These are phyloP conservation scores for Gonium pectorale DNA, from an alignment of 139 green algal genomes.

Conservation along the genomic window DNA sequence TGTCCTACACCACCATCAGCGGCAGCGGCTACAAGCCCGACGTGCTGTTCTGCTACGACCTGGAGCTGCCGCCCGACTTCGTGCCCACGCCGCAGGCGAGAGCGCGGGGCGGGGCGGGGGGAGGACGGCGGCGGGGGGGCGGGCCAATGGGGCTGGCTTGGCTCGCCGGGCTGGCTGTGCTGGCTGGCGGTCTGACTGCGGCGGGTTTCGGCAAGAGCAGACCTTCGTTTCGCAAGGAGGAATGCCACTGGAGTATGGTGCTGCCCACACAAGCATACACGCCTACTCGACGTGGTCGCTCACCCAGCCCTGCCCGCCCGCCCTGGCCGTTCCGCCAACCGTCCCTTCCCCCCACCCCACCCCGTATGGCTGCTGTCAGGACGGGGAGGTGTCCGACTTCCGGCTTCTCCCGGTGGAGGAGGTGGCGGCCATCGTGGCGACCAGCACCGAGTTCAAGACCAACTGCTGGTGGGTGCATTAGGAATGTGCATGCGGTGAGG, in stretches of 20 bases:
- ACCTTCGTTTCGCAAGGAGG: no score
- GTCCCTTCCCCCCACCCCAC: background rate
- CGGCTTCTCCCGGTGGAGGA: constrained; percentile 71
- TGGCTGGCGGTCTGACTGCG: no score
- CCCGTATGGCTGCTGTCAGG: background rate
- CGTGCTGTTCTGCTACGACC: constrained; percentile 93
- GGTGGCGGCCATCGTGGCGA: constrained; percentile 69
- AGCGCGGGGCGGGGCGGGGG: background rate
- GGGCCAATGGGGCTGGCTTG: no score
- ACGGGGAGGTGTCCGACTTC: constrained; percentile 88
- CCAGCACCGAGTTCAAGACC: constrained; percentile 90
- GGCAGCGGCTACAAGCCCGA: constrained; percentile 86
- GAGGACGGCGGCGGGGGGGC: background rate
- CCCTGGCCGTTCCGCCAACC: background rate
- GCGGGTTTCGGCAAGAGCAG: no score
- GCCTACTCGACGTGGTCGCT: no score
- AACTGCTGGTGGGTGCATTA: constrained; percentile 87
- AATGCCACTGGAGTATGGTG: no score
- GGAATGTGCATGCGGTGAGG: no score
- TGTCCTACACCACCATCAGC: constrained; percentile 71
- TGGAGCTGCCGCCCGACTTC: constrained; percentile 92
- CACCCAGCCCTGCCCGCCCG: background rate
- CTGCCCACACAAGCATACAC: no score
- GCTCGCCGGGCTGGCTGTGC: no score
- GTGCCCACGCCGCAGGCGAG: constrained; percentile 74